phyloP scores from a whole-genome alignment of 225 moss, liverwort and hornwort genomes.

The Pleurozium schreberi region DNA sequence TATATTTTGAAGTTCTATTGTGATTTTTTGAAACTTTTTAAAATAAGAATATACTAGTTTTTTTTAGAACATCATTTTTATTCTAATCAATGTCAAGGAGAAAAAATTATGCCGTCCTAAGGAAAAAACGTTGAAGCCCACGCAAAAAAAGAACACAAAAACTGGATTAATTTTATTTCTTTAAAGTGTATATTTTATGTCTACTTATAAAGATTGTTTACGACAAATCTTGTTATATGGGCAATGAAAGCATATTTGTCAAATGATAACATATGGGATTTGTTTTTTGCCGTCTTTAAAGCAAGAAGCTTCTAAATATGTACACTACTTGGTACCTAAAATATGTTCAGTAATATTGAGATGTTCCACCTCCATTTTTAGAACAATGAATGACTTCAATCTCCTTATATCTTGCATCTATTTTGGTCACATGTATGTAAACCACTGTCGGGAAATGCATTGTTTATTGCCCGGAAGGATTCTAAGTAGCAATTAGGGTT shows the following conservation, averaged over 20 bases:
- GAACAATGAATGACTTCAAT: neutral
- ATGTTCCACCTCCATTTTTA: neutral
- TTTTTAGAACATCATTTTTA: neutral
- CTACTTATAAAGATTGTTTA: neutral
- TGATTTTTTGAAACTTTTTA: neutral
- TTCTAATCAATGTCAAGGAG: neutral
- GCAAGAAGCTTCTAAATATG: neutral
- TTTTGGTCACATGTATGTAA: neutral
- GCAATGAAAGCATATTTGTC: neutral
- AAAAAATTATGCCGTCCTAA: neutral
- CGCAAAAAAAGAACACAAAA: neutral
- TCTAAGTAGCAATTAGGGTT: no score
- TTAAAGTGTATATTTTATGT: neutral
- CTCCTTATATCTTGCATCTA: neutral
- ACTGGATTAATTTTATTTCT: neutral
- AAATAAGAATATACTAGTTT: neutral
- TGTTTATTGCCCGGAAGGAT: no score
- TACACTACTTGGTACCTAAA: neutral
- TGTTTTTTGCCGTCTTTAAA: neutral
- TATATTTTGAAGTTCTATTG: neutral
- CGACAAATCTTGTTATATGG: neutral
- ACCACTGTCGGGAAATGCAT: no score
- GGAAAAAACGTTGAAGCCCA: accelerated
- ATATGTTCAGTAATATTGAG: neutral
- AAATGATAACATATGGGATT: neutral